Evolutionary conservation across 345 rosid genomes (phyloP).

Genomic region (Abelmoschus esculentus): DNA sequence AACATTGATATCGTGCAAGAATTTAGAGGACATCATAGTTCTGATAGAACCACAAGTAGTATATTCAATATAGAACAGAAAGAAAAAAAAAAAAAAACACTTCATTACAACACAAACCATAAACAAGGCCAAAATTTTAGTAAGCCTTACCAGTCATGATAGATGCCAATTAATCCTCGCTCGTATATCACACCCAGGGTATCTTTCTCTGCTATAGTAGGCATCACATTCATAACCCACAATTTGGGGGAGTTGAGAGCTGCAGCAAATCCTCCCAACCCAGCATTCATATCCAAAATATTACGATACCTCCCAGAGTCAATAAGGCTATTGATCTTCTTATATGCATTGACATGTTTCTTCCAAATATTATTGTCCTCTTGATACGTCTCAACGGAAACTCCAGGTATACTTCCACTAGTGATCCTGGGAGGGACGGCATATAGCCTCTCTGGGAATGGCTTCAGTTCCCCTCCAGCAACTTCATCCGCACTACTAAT

Average conservation of each 20-base stretch:
- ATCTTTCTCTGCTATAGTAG: too few species aligned
- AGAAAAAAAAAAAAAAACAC: neutral
- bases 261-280: too few species aligned
- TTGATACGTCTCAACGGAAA: too few species aligned
- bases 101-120: neutral
- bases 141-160: slow-evolving; percentile 79
- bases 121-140: neutral
- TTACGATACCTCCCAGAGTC: slow-evolving; percentile 63
- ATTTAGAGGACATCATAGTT: neutral
- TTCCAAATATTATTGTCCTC: slow-evolving; percentile 60
- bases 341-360: slow-evolving; percentile 80
- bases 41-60: neutral
- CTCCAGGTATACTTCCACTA: too few species aligned
- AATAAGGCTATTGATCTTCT: slow-evolving; percentile 64
- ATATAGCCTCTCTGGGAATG: too few species aligned
- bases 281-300: too few species aligned
- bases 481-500: slow-evolving; percentile 79
- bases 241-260: too few species aligned
- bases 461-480: slow-evolving; percentile 26
- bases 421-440: too few species aligned
- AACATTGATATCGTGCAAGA: neutral
- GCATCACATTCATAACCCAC: too few species aligned
- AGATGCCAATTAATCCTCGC: slow-evolving; percentile 93
- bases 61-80: neutral
- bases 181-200: slow-evolving; percentile 33